These are phyloP conservation scores for Cladorrhinum sp. DNA, from an alignment of 2,329 filamentous ascomycete genomes.

Conservation along the genomic window DNA sequence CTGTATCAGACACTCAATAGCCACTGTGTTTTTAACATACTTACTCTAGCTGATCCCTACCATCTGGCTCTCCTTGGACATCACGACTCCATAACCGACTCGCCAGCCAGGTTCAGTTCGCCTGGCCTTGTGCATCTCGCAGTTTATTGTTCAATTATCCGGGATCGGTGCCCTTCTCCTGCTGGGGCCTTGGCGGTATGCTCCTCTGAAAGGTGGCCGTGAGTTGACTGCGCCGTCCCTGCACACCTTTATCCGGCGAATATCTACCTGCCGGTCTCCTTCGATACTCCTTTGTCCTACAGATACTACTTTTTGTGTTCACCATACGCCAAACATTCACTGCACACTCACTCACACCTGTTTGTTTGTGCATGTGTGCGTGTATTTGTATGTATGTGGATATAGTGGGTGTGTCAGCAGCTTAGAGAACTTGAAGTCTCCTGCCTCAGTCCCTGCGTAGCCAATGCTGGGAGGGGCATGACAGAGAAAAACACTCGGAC, in stretches of 20 bases:
- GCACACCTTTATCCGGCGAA: slow-evolving; percentile 29
- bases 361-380: neutral
- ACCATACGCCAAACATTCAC: slow-evolving; percentile 1
- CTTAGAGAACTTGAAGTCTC: neutral
- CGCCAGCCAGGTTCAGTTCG: neutral
- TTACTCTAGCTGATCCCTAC: slow-evolving; percentile 15
- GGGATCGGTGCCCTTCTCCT: slow-evolving; percentile 24
- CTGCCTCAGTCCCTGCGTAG: neutral
- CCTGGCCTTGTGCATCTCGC: slow-evolving; percentile 22
- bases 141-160: slow-evolving; percentile 28
- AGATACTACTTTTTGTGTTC: slow-evolving; percentile 11
- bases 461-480: slow-evolving; percentile 19
- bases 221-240: slow-evolving; percentile 27
- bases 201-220: slow-evolving; percentile 21
- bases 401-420: slow-evolving; percentile 2
- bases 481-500: slow-evolving; percentile 17
- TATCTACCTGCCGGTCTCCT: slow-evolving; percentile 26
- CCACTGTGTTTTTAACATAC: slow-evolving; percentile 18
- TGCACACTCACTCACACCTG: neutral
- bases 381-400: neutral
- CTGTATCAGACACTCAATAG: slow-evolving; percentile 18
- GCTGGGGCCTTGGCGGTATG: slow-evolving; percentile 24
- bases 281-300: slow-evolving; percentile 18
- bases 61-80: slow-evolving; percentile 8
- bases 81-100: slow-evolving; percentile 21